Conservation (phyloP, 495 filamentous ascomycete species). For the Xylaria longipes region DNA sequence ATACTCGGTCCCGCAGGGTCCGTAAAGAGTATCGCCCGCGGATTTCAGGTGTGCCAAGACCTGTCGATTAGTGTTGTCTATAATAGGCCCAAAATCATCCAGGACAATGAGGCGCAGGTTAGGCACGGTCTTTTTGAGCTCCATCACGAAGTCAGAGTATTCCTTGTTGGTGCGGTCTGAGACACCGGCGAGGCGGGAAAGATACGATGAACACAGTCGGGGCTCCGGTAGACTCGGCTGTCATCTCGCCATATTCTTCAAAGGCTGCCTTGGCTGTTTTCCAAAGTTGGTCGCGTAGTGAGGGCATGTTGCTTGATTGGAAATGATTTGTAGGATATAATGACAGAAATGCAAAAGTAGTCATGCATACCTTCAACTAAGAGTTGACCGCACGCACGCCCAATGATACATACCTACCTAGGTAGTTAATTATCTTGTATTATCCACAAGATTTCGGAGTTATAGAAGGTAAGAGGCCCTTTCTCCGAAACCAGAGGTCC, state of each 20-base stretch:
- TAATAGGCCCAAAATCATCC: conserved; percentile 27
- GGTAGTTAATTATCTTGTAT: background rate
- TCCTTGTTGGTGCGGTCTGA: conserved; percentile 33
- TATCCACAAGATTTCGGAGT: background rate
- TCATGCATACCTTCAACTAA: background rate
- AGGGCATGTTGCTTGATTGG: background rate
- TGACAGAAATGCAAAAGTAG: background rate
- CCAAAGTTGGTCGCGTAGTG: conserved; percentile 35
- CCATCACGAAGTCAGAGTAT: conserved; percentile 27
- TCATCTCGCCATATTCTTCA: conserved; percentile 35
- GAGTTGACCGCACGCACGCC: background rate
- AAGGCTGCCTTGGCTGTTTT: conserved; percentile 30
- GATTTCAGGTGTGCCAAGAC: conserved; percentile 38
- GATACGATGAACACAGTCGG: conserved; percentile 27
- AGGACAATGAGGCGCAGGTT: conserved; percentile 25
- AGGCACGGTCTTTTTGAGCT: conserved; percentile 24
- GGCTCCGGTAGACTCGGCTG: conserved; percentile 32
- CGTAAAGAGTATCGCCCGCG: conserved; percentile 33
- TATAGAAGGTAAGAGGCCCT: background rate
- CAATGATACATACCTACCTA: background rate
- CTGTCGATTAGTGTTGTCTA: conserved; percentile 35
- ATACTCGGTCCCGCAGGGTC: conserved; percentile 44
- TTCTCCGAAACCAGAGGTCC: background rate
- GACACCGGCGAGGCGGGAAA: conserved; percentile 26
- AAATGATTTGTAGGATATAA: background rate